Percentiles rank a stretch among this genome's conserved stretches.
Evolutionary conservation across 352 stramenopile genomes (phyloP).

Genomic region (Phytopythium helicoides): DNA sequence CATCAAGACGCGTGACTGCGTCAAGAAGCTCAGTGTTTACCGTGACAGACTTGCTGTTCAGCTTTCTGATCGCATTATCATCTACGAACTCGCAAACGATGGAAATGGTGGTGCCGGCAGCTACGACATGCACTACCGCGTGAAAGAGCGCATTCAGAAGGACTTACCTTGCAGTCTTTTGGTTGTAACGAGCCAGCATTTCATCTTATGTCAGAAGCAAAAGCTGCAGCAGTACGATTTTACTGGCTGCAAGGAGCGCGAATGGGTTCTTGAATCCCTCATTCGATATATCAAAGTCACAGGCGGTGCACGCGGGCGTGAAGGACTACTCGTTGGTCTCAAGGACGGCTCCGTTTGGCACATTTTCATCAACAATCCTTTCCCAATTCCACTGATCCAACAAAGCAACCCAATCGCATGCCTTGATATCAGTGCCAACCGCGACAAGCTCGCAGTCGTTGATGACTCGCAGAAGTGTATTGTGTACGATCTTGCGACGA

Average conservation of each 20-base stretch:
- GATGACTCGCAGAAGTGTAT: constrained; percentile 87
- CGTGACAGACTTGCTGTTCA: constrained; percentile 91
- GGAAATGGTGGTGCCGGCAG: constrained; percentile 25
- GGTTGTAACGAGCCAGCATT: constrained; percentile 89
- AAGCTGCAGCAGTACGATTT: constrained; percentile 94
- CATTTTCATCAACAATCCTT: constrained; percentile 95
- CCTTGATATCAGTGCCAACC: constrained; percentile 87
- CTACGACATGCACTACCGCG: constrained; percentile 93
- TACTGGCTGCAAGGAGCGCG: constrained; percentile 77
- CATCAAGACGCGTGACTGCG: constrained; percentile 94
- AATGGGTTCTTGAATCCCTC: constrained; percentile 84
- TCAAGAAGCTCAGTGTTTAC: constrained; percentile 94
- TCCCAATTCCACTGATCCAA: constrained; percentile 91
- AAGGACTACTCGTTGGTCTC: constrained; percentile 92
- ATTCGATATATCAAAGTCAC: constrained; percentile 93
- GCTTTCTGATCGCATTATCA: constrained; percentile 92
- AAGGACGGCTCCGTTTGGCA: constrained; percentile 90
- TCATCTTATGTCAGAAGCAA: constrained; percentile 91
- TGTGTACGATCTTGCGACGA: constrained; percentile 91
- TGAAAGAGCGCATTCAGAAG: constrained; percentile 87
- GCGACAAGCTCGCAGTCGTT: constrained; percentile 89
- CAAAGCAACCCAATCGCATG: constrained; percentile 85
- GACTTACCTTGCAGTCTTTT: constrained; percentile 85
- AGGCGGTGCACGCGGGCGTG: constrained; percentile 82
- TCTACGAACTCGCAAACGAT: constrained; percentile 91